Conservation (phyloP, 192 early-diverging fungal species). For the Coemansia sp. region DNA sequence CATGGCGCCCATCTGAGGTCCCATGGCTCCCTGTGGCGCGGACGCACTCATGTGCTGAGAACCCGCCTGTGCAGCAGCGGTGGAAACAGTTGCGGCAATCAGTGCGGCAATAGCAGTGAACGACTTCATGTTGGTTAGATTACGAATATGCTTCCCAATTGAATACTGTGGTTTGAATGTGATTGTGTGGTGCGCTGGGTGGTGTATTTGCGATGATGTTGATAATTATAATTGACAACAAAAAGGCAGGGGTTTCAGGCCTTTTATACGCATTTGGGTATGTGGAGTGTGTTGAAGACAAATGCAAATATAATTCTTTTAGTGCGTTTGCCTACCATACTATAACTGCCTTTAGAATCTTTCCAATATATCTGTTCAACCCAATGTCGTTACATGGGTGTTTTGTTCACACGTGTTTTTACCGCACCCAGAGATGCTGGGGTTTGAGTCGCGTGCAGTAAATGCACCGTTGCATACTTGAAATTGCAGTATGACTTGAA, state of each 20-base stretch:
- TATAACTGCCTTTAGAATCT: neutral
- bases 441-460: neutral
- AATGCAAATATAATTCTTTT: too few relatives aligned
- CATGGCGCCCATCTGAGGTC: slow-evolving; percentile 18
- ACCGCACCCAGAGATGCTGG: neutral
- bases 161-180: neutral
- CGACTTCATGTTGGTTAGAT: slow-evolving; percentile 29
- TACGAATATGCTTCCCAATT: neutral
- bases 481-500: neutral
- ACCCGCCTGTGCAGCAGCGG: slow-evolving; percentile 39
- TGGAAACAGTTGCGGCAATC: slow-evolving; percentile 24
- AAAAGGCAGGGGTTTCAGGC: neutral
- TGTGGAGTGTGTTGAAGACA: neutral
- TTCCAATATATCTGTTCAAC: neutral
- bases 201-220: neutral
- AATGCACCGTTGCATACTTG: neutral
- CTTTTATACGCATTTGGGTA: neutral
- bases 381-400: neutral
- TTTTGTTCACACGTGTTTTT: neutral
- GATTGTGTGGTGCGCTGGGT: neutral
- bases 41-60: slow-evolving; percentile 27
- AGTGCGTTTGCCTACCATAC: neutral
- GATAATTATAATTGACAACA: neutral
- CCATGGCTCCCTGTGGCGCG: slow-evolving; percentile 33
- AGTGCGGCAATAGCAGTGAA: slow-evolving; percentile 28